Base-by-base conservation (phyloP, 2,329 filamentous ascomycete species). In the Apiospora rasikravindrae region DNA sequence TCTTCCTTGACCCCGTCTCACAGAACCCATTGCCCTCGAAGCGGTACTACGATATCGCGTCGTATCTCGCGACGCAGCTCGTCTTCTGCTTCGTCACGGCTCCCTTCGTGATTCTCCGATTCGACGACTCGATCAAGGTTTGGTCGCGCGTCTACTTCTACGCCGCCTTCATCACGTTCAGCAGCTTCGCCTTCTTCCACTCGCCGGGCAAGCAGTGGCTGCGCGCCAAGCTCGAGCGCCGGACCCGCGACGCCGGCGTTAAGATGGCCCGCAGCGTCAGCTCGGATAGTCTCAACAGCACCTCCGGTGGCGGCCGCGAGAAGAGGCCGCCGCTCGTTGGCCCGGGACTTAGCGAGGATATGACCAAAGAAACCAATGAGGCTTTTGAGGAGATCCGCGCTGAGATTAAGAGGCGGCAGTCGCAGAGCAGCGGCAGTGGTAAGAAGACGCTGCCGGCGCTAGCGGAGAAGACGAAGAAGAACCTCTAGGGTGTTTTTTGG, bases 81-180 rank as follows among this genome's bases (percentile, higher is more conserved):
- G 89, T 90, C 2, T 95, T 98, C 82, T 92, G 92, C 67, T 99
- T 97, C 82, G 89, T 90, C 70, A 93, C 92, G 0, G 88, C 92
- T 0, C 96, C 96, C 0, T 99, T 99, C 83, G 88, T 98, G 64
- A 86, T 98, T 51, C 91, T 99, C 33, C 87, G 87, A 29, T 90
- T 98, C 75, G 83, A 86, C 24, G 88, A 90, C 73, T 95, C 92
- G 13, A 82, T 97, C 57, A 84, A 87, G 2, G 92, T 94, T 72
- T 99, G 96, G 96, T 84, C 89, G 0, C 90, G 93, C 57, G 93
- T 98, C 47, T 96, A 98, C 84, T 98, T 95, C 84, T 99, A 97
- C 82, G 91, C 89, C 44, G 86, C 96, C 71, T 79, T 95, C 73
- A 91, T 91, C 75, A 93, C 93, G 0, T 82, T 86, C 13, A 80